Percentiles rank a stretch among this genome's conserved stretches.
Evolutionary conservation across 768 basidiomycete genomes (phyloP).

Genomic region (Psilocybe sp.): DNA sequence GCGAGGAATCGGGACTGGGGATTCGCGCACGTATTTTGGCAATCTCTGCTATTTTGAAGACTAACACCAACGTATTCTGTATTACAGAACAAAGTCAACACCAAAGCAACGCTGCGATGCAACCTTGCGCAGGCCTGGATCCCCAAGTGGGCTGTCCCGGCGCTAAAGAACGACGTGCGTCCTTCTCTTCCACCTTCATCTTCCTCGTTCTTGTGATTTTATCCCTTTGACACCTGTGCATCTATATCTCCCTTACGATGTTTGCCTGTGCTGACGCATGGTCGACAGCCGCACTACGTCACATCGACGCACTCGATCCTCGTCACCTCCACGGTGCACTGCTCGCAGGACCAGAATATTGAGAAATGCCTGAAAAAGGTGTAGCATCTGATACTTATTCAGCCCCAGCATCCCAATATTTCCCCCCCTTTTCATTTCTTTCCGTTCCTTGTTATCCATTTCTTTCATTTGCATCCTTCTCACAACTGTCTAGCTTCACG

Average conservation of each 20-base stretch:
- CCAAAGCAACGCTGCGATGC: slow-evolving; percentile 70
- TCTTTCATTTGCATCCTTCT: not conserved
- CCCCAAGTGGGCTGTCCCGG: slow-evolving; percentile 14
- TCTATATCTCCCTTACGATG: too few relatives aligned
- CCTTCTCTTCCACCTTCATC: not conserved
- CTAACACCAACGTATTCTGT: not conserved
- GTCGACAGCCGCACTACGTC: slow-evolving; percentile 24
- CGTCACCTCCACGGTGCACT: slow-evolving; percentile 63
- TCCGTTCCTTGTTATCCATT: too few relatives aligned
- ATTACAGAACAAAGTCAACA: slow-evolving; percentile 77
- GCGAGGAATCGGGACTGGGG: not conserved
- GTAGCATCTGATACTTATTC: not conserved
- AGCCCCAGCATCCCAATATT: too few relatives aligned
- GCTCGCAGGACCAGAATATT: slow-evolving; percentile 78
- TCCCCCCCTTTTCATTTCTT: too few relatives aligned
- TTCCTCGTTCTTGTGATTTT: too few relatives aligned
- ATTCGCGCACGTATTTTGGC: not conserved
- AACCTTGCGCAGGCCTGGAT: slow-evolving; percentile 38
- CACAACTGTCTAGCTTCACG: slow-evolving; percentile 44
- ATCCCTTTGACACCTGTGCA: too few relatives aligned
- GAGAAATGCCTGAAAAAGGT: slow-evolving; percentile 72
- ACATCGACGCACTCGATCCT: slow-evolving; percentile 67
- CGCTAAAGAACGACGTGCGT: slow-evolving; percentile 10
- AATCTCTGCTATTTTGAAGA: too few relatives aligned
- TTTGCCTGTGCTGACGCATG: not conserved